Evolutionary conservation across 108 stramenopile genomes (phyloP).

Genomic region (Poteriospumella lacustris): DNA sequence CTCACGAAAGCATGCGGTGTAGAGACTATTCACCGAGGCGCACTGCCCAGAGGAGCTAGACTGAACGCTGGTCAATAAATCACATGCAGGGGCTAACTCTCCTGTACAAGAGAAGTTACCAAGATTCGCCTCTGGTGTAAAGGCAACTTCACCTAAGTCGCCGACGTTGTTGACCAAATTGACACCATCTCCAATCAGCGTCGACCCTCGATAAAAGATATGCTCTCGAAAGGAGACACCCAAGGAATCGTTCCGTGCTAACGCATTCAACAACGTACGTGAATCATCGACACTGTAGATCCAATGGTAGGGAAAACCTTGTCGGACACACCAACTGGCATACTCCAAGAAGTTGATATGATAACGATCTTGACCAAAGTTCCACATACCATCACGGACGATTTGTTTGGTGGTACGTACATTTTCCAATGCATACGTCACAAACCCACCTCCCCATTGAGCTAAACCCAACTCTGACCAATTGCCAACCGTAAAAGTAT

Average conservation of each 20-base stretch:
- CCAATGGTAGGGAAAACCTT: conserved; percentile 15
- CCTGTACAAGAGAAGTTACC: conserved; percentile 9
- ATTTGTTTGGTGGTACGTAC: neutral
- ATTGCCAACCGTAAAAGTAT: conserved; percentile 17
- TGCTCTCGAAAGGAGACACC: neutral
- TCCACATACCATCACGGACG: conserved; percentile 21
- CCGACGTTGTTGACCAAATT: conserved; percentile 14
- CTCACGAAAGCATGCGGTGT: too few relatives aligned
- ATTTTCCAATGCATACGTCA: conserved; percentile 12
- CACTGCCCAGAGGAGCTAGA: too few relatives aligned
- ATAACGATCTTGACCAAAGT: neutral
- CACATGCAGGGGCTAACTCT: neutral
- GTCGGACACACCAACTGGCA: neutral
- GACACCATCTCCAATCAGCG: conserved; percentile 17
- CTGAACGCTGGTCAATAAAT: too few relatives aligned
- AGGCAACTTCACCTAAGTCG: conserved; percentile 14
- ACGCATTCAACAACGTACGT: neutral
- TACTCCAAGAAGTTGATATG: neutral
- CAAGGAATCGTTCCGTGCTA: neutral
- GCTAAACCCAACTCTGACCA: conserved; percentile 8
- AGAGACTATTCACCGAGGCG: too few relatives aligned
- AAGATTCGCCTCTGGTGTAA: conserved; percentile 1
- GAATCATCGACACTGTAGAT: neutral
- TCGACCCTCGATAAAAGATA: conserved; percentile 18
- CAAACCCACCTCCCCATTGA: conserved; percentile 28